Base-by-base conservation (phyloP, 306 rosid species). In the Quillaja saponaria region DNA sequence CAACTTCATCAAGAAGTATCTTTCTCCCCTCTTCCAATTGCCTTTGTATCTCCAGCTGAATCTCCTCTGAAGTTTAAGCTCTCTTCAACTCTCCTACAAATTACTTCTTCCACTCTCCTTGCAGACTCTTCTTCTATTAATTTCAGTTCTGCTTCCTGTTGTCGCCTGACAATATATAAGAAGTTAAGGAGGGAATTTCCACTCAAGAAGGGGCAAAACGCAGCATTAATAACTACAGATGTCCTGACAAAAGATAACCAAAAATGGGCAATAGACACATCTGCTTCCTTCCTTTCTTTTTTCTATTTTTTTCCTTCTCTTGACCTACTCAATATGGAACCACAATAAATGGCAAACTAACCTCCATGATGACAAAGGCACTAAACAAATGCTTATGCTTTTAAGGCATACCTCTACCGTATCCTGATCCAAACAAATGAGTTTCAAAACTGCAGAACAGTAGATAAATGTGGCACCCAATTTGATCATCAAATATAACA, bases 341-440 rank as follows among this genome's bases (percentile, higher is more conserved):
- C 80, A 75, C 69, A 81, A 84, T 73, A 80, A 78, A 66, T 58
- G 68, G 65, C 95, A 81, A 82, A 82, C 95, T 87, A 85, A 89
- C 97, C 96, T 87, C 80, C 91, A 80, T 75, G 86, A 72, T 67
- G 86, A 71, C 79, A 78, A 77, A 72, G 80, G 82, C 78, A 78
- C 85, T 81, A 83, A 74, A 71, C 64, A 75, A 68, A 86, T 67
- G 92, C 85, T 86, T 82, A 88, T 81, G 84, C 99, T 84, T 84
- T 86, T 81, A 89, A 86, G 91, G 95, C 96, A 89, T 87, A 90
- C 99, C 99, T 87, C 99, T 94, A 85, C 65, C 49, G 86, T 81
- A 89, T 86, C 87, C 97, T 76, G 97, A 94, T 94, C 99, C 95
- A 87, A 87, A 89, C 88, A 94, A 82, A 85, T 79, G 95, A 82